These are phyloP conservation scores for Sordariomycetes sp. DNA, from an alignment of 2,329 filamentous ascomycete genomes.

Conservation along the genomic window DNA sequence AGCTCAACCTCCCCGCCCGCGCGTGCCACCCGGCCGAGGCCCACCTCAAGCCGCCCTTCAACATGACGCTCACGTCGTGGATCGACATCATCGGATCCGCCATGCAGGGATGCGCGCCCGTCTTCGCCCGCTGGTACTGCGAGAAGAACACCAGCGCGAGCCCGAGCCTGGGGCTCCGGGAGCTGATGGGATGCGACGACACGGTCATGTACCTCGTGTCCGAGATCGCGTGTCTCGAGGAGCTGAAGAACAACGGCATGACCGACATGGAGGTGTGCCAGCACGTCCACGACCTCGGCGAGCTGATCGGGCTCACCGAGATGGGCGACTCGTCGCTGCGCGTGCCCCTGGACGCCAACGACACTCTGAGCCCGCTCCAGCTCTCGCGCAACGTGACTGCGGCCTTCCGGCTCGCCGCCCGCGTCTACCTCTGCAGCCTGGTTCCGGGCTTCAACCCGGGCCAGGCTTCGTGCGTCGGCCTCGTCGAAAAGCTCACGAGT, in stretches of 20 bases:
- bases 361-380: constrained; percentile 70
- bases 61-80: constrained; percentile 90
- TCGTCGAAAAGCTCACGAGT: constrained; percentile 68
- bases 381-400: constrained; percentile 81
- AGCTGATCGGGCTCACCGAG: constrained; percentile 79
- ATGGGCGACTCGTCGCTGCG: constrained; percentile 45
- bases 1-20: constrained; percentile 65
- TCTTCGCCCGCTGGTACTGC: constrained; percentile 90
- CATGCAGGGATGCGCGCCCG: constrained; percentile 76
- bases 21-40: constrained; percentile 48
- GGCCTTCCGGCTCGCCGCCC: constrained; percentile 82
- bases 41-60: constrained; percentile 62
- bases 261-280: constrained; percentile 79
- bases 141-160: constrained; percentile 75
- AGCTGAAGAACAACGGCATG: constrained; percentile 72
- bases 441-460: constrained; percentile 77
- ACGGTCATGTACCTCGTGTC: constrained; percentile 96
- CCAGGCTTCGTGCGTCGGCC: constrained; percentile 61
- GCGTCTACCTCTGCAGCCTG: constrained; percentile 93
- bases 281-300: constrained; percentile 78
- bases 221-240: constrained; percentile 92
- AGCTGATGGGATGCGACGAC: constrained; percentile 97
- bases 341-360: constrained; percentile 55
- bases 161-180: constrained; percentile 62
- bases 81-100: constrained; percentile 94